Evolutionary conservation across 1,139 yeast genomes (phyloP).

Genomic region (Suhomyces bolitotheri): DNA sequence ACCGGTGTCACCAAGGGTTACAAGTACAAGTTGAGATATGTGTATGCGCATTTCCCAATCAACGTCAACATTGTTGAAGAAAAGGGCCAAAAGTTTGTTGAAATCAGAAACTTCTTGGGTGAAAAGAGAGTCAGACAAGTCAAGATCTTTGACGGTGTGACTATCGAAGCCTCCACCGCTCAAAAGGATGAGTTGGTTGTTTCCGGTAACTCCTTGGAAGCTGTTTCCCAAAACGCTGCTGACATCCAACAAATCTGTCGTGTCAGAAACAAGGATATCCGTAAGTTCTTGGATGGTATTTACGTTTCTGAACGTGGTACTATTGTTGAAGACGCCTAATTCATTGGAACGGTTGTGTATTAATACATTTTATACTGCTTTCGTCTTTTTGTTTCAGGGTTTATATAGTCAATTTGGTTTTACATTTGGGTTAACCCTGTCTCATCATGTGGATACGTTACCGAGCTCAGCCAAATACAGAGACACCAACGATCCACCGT

Average conservation of each 20-base stretch:
- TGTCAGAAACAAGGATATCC: constrained; percentile 99
- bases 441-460: constrained; percentile 53
- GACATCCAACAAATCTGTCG: constrained; percentile 98
- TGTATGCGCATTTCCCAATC: constrained; percentile 99
- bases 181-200: constrained; percentile 95
- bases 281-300: constrained; percentile 99
- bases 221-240: constrained; percentile 98
- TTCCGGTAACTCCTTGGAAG: constrained; percentile 96
- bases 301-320: constrained; percentile 96
- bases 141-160: constrained; percentile 85
- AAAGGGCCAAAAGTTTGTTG: constrained; percentile 76
- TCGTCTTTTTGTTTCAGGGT: constrained; percentile 25
- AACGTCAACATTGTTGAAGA: constrained; percentile 85
- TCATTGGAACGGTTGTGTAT: constrained; percentile 18
- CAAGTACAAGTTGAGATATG: constrained; percentile 99
- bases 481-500: constrained; percentile 62
- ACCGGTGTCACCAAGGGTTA: constrained; percentile 99
- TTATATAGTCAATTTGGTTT: constrained; percentile 34
- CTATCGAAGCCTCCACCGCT: constrained; percentile 72
- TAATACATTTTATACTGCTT: constrained; percentile 25
- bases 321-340: constrained; percentile 59
- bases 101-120: constrained; percentile 99
- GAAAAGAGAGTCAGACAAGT: constrained; percentile 94
- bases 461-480: constrained; percentile 53
- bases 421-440: constrained; percentile 38